Base-by-base conservation (phyloP, 495 filamentous ascomycete species). In the Trichoderma orchidacearum region DNA sequence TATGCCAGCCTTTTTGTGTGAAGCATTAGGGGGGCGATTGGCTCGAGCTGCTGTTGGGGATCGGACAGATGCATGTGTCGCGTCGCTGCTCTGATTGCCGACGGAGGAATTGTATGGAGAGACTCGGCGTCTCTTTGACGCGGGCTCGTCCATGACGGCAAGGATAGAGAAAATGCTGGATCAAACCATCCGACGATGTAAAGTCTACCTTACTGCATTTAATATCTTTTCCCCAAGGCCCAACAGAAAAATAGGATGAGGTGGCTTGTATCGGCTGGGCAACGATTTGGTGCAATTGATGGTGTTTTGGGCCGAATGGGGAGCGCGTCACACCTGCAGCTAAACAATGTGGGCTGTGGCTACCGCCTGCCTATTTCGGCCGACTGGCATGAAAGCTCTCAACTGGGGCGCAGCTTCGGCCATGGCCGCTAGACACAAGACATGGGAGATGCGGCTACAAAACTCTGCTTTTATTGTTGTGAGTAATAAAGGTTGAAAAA, bases 91-190 rank as follows among this genome's bases (percentile, higher is more conserved):
- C 55, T 61, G 57, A 58, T 64, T 66, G 58, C 70, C 55, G 23
- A 66, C 57, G 48, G 68, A 55, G 1, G 68, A 69, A n/a, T 69
- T 68, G 21, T 66, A 68, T 6, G 76, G 76, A 56, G 78, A 81
- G 30, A 75, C 84, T 65, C 78, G 83, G 57, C 82, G 81, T 61
- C 81, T 72, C 65, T 87, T 85, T n/a, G 80, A 70, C 53, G 81
- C 77, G 32, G 80, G 79, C 27, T 66, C 66, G 50, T 77, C 70
- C 79, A 83, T 84, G 36, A 63, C 60, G 59, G 51, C 12, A 17
- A 17, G 30, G 28, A 11, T 7, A 53, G 13, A 15, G 41, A 25
- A 23, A 8, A 8, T 48, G 41, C 3, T 3, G 0, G 21, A 23
- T 2, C 11, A 23, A 25, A 23, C 8, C 41, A 48, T 48, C 4